Conservation (phyloP, 2,329 filamentous ascomycete genomes). For the Paecilomyces sp. region DNA sequence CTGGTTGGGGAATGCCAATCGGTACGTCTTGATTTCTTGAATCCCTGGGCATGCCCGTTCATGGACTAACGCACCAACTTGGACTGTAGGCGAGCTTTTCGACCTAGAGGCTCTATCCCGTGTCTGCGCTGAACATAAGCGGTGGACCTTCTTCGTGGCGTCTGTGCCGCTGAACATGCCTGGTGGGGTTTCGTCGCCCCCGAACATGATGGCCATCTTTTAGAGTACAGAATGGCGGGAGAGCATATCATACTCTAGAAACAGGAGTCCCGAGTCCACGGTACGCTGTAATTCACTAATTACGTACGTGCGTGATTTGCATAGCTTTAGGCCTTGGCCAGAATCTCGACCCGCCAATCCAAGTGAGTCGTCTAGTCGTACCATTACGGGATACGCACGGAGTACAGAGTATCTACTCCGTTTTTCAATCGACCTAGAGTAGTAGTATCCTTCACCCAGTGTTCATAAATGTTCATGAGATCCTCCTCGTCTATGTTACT, state of each 20-base stretch:
- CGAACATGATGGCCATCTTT: constrained; percentile 40
- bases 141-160: constrained; percentile 46
- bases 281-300: not conserved
- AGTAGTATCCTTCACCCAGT: not conserved
- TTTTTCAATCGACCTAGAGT: not conserved
- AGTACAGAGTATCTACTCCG: no score
- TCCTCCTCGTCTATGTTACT: no score
- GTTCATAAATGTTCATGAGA: not conserved
- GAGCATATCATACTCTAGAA: not conserved
- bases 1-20: constrained; percentile 46
- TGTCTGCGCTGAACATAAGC: constrained; percentile 26
- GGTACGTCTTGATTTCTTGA: constrained; percentile 22
- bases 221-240: constrained; percentile 10
- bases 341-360: not conserved
- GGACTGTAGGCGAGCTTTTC: constrained; percentile 33
- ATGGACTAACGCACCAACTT: constrained; percentile 9
- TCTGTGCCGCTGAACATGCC: constrained; percentile 45
- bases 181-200: constrained; percentile 40
- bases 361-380: no score
- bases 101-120: constrained; percentile 38
- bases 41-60: constrained; percentile 17
- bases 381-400: no score
- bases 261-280: not conserved
- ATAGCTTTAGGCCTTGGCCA: not conserved
- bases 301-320: not conserved